Conservation (phyloP, 179 eudicot species). For the Spergularia azorica region DNA sequence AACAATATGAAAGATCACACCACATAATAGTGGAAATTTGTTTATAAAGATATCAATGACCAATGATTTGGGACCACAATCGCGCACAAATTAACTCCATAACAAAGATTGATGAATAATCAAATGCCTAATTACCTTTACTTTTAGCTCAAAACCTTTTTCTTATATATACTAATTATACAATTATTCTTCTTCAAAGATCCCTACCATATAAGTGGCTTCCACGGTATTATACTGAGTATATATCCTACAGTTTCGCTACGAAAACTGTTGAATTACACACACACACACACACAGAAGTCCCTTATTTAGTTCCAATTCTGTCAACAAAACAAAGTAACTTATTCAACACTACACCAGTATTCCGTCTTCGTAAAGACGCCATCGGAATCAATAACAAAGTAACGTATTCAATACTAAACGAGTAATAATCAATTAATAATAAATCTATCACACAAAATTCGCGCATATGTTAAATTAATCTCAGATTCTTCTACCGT, state of each 20-base stretch:
- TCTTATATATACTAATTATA: not conserved
- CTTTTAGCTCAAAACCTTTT: not conserved
- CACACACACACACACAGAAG: no score
- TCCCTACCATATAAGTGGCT: conserved; percentile 21
- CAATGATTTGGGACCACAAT: conserved; percentile 9
- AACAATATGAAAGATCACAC: conserved; percentile 18
- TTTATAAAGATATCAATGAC: conserved; percentile 4
- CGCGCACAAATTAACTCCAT: conserved; percentile 7
- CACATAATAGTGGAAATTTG: conserved; percentile 15
- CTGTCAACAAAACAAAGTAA: no score
- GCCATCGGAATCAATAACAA: not conserved
- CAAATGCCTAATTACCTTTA: not conserved
- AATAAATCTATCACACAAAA: not conserved
- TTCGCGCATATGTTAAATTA: not conserved
- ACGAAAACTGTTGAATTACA: conserved; percentile 1
- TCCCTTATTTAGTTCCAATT: not conserved
- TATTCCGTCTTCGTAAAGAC: no score
- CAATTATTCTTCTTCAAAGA: conserved; percentile 13
- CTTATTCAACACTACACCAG: no score
- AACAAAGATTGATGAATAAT: conserved; percentile 9
- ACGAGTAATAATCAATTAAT: not conserved
- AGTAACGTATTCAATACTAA: not conserved
- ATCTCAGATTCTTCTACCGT: not conserved
- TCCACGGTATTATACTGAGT: conserved; percentile 17
- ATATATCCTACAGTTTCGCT: conserved; percentile 7